phyloP scores from a whole-genome alignment of 495 filamentous ascomycete genomes.

The Emericellopsis terricola region DNA sequence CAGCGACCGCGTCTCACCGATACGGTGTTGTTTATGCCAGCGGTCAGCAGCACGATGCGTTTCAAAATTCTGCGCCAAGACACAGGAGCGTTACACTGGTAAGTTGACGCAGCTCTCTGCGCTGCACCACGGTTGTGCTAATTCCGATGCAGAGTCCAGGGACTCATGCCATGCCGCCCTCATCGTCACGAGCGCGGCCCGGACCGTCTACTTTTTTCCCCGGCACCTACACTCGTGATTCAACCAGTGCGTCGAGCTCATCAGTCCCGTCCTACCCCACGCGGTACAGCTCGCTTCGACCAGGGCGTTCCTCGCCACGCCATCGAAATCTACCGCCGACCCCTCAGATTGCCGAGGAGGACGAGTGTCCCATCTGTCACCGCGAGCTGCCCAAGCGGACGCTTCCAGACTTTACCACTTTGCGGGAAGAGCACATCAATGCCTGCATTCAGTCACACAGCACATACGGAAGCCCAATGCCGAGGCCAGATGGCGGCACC shows the following conservation, averaged over 20 bases:
- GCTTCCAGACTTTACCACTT: conserved; percentile 36
- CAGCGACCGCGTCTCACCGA: conserved; percentile 2
- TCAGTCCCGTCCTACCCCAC: not conserved
- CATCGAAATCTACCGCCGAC: conserved; percentile 7
- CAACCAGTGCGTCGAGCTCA: not conserved
- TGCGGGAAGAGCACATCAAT: conserved; percentile 59
- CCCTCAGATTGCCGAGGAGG: conserved; percentile 48
- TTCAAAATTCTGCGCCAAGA: conserved; percentile 7
- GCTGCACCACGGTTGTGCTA: too few relatives aligned
- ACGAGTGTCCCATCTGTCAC: conserved; percentile 84
- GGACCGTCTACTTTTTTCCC: too few relatives aligned
- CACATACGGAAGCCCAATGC: conserved; percentile 11
- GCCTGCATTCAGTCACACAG: conserved; percentile 48
- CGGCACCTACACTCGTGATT: too few relatives aligned
- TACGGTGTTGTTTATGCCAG: conserved; percentile 6
- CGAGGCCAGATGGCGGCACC: conserved; percentile 3
- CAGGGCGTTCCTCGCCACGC: conserved; percentile 7
- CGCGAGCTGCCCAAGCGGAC: conserved; percentile 48
- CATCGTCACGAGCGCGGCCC: too few relatives aligned
- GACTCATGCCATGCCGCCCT: too few relatives aligned
- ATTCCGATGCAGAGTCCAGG: too few relatives aligned
- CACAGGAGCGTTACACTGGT: conserved; percentile 28
- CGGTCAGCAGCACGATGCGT: conserved; percentile 1
- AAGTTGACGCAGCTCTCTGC: conserved; percentile 7
- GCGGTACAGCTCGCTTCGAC: conserved; percentile 6